Evolutionary conservation across 176 grass and related monocot genomes (phyloP).

Genomic region (Poa annua): DNA sequence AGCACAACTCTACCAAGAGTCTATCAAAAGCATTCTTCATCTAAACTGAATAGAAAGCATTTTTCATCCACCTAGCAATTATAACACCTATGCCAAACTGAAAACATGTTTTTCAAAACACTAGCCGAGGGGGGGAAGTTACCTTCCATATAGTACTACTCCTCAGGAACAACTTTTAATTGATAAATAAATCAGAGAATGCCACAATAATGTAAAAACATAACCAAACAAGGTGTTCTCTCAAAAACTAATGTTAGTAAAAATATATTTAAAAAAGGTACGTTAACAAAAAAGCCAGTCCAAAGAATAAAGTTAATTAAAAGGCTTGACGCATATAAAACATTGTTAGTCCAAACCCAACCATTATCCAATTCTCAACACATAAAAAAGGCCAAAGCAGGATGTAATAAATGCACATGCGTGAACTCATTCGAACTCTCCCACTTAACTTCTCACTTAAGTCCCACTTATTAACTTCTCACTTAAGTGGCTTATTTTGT

Average conservation of each 20-base stretch:
- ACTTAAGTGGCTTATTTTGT: not conserved
- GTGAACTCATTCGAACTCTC: not conserved
- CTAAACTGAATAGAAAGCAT: constrained; percentile 1
- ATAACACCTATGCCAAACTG: not conserved
- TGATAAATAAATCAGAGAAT: not conserved
- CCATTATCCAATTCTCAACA: constrained; percentile 7
- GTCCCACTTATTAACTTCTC: not conserved
- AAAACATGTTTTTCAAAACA: constrained; percentile 1
- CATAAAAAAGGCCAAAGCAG: not conserved
- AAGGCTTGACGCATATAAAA: not conserved
- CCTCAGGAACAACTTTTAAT: not conserved
- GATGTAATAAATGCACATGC: not conserved
- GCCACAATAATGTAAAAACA: not conserved
- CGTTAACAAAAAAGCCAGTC: not conserved
- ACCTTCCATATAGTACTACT: not conserved
- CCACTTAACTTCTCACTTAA: not conserved
- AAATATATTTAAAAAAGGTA: not conserved
- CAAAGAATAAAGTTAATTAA: constrained; percentile 10
- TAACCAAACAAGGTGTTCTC: not conserved
- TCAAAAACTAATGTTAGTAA: not conserved
- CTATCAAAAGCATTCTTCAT: not conserved
- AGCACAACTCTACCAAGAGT: constrained; percentile 12
- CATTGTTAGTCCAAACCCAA: not conserved
- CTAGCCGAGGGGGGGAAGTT: not conserved
- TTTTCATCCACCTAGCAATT: not conserved